Conservation (phyloP, 192 early-diverging fungal species). For the Martensiomyces pterosporus region DNA sequence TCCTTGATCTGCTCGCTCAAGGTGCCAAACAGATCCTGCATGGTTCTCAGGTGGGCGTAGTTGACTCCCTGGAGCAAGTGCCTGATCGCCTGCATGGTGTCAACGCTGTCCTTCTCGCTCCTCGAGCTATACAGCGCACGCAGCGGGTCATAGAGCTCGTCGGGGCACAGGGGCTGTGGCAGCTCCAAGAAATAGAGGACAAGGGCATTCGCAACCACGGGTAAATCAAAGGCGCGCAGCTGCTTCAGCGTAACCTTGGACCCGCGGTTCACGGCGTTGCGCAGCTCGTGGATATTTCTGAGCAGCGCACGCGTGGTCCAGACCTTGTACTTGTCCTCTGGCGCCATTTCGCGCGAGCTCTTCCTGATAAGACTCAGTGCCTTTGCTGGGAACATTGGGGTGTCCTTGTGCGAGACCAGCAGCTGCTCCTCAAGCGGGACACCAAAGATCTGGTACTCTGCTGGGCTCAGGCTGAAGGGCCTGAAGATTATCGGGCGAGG, state of each 20-base stretch:
- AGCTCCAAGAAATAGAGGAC: slow-evolving; percentile 70
- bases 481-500: slow-evolving; percentile 70
- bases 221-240: slow-evolving; percentile 55
- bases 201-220: slow-evolving; percentile 57
- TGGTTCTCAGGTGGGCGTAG: slow-evolving; percentile 36
- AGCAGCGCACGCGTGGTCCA: slow-evolving; percentile 63
- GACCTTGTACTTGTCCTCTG: slow-evolving; percentile 51
- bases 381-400: slow-evolving; percentile 61
- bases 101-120: slow-evolving; percentile 28
- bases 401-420: slow-evolving; percentile 54
- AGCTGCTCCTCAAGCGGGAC: slow-evolving; percentile 67
- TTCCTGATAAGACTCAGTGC: slow-evolving; percentile 58
- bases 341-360: slow-evolving; percentile 24
- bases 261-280: slow-evolving; percentile 60
- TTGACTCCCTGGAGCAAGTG: slow-evolving; percentile 27
- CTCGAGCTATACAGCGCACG: slow-evolving; percentile 57
- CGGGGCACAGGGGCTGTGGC: slow-evolving; percentile 62
- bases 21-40: slow-evolving; percentile 33
- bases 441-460: slow-evolving; percentile 75
- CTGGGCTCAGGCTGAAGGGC: slow-evolving; percentile 63
- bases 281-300: slow-evolving; percentile 58
- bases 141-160: slow-evolving; percentile 65
- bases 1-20: slow-evolving; percentile 22
- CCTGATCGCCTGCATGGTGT: slow-evolving; percentile 19
- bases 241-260: slow-evolving; percentile 53